A percentile compares a stretch with the other conserved stretches of the same genome.
Conservation (phyloP, 768 basidiomycete genomes). For the Pisolithus marmoratus region DNA sequence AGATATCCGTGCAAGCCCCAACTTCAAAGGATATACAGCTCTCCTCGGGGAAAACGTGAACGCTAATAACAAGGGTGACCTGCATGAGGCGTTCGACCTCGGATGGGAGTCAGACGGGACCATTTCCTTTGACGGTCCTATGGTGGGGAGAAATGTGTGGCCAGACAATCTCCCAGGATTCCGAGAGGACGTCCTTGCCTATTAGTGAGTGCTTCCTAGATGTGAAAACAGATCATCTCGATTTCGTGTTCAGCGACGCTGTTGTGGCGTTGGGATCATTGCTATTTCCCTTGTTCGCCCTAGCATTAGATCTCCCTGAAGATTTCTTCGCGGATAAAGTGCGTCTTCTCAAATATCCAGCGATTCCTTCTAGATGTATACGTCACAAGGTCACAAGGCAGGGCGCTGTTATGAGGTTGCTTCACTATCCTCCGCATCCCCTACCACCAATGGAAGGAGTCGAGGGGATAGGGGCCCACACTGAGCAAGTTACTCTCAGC, state of each 20-base stretch:
- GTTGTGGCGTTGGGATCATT: slow-evolving; percentile 54
- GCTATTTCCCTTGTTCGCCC: slow-evolving; percentile 80
- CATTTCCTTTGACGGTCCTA: slow-evolving; percentile 36
- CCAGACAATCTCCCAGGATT: slow-evolving; percentile 57
- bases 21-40: slow-evolving; percentile 83
- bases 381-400: slow-evolving; percentile 59
- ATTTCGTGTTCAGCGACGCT: slow-evolving; percentile 39
- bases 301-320: slow-evolving; percentile 71
- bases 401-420: slow-evolving; percentile 78
- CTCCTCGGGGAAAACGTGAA: slow-evolving; percentile 71
- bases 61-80: slow-evolving; percentile 61
- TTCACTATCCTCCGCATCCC: slow-evolving; percentile 82
- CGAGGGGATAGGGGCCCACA: slow-evolving; percentile 80
- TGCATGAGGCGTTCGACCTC: slow-evolving; percentile 87
- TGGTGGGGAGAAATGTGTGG: slow-evolving; percentile 76
- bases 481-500: slow-evolving; percentile 48
- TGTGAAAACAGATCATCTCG: not conserved
- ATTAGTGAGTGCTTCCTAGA: slow-evolving; percentile 51
- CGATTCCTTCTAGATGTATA: not conserved
- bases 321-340: slow-evolving; percentile 84
- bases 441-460: slow-evolving; percentile 40
- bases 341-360: slow-evolving; percentile 3
- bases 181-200: slow-evolving; percentile 51
- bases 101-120: slow-evolving; percentile 51
- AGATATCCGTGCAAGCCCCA: slow-evolving; percentile 23